Base-by-base conservation (phyloP, 768 basidiomycete genomes). In the Kwoniella europaea region DNA sequence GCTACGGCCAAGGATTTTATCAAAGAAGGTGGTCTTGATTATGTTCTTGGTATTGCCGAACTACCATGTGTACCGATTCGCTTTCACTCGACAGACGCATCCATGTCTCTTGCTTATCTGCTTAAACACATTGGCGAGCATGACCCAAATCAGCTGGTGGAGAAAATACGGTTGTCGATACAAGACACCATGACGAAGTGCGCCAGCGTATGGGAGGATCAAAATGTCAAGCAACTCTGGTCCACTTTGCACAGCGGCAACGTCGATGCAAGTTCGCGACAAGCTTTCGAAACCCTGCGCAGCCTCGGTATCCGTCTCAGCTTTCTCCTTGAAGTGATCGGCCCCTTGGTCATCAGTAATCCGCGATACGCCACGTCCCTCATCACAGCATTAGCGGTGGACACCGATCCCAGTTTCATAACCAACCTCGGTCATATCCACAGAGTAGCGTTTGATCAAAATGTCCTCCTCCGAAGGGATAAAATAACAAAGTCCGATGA, bases 1-100 rank as follows among this genome's bases (percentile, higher is more conserved):
- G 89, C 90, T 24, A 92, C 98, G 82, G 92, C 92, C 86, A 89
- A 89, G 74, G 96, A 98, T 75, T 98, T 98, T 55, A 89, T 97
- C 70, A 67, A 69, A 3, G 72, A 67, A 16, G 77, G 74, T 29
- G 77, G 76, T 10, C 35, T 82, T n/a, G 63, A 75, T 3, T 65
- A 70, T 10, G 64, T 83, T 7, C 61, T 79, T 10, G 67, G 69
- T 5, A 44, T 80, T 7, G 68, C 77, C 42, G 88, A 89, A 20
- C 86, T 95, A 41, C 92, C 94, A 13, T 95, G 92, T 80, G 86
- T 95, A 35, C 94, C 97, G 0, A 92, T 91, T 70, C 91, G 94
- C 80, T 95, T 92, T 79, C 90, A 91, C 18, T 90, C 90, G 75
- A 91, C 92, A 65, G 89, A 91, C 41, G 89, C 91, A 1, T 65